These are phyloP conservation scores for Fraxinus albicans DNA, from an alignment of 305 asterid genomes.

Conservation along the genomic window DNA sequence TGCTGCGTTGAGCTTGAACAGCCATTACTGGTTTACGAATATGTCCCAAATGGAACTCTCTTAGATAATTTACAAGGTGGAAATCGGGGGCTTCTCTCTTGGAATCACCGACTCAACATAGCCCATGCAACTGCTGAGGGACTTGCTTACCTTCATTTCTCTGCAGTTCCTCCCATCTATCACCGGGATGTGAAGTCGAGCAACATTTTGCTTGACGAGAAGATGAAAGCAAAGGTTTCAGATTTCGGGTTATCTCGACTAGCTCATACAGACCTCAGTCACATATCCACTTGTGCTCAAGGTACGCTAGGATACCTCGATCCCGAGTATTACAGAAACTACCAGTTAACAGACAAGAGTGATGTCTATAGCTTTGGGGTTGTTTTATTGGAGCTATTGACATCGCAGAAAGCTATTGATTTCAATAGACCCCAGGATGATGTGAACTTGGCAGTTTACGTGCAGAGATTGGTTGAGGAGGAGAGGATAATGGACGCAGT, in stretches of 20 bases:
- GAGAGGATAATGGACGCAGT: conserved; percentile 70
- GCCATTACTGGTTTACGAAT: conserved; percentile 82
- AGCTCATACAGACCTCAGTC: conserved; percentile 82
- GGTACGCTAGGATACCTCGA: conserved; percentile 93
- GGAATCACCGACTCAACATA: conserved; percentile 54
- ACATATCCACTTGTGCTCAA: conserved; percentile 86
- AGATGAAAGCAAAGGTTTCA: conserved; percentile 64
- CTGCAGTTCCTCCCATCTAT: conserved; percentile 81
- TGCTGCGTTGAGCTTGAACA: conserved; percentile 92
- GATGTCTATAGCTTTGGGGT: conserved; percentile 93
- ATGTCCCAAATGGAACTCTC: conserved; percentile 62
- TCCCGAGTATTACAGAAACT: conserved; percentile 84
- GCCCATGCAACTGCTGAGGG: conserved; percentile 85
- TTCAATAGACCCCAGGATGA: conserved; percentile 62
- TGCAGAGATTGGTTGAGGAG: conserved; percentile 68
- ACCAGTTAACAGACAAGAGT: conserved; percentile 84
- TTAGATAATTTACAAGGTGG: conserved; percentile 51
- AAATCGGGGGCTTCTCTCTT: conserved; percentile 36
- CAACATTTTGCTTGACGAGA: conserved; percentile 73
- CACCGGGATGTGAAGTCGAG: conserved; percentile 92
- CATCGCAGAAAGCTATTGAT: conserved; percentile 83
- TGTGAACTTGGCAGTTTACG: conserved; percentile 77
- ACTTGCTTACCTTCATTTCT: conserved; percentile 80
- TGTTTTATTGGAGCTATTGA: conserved; percentile 73
- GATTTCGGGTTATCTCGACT: conserved; percentile 86